These are phyloP conservation scores for Didymella arachidicola DNA, from an alignment of 2,329 filamentous ascomycete species.

Conservation along the genomic window DNA sequence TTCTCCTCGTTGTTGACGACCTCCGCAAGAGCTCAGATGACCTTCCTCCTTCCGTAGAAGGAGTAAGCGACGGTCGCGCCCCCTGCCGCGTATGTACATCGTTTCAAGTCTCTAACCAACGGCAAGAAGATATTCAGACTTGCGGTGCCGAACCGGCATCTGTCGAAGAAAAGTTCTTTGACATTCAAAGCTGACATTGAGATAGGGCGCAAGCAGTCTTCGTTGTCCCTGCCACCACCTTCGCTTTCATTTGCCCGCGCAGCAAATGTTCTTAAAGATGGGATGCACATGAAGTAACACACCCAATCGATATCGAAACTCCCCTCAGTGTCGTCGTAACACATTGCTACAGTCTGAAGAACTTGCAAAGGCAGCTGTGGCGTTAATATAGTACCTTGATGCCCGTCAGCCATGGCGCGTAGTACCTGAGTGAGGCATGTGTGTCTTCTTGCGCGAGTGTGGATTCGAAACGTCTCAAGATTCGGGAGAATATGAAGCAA, in stretches of 20 bases:
- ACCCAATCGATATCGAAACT: neutral
- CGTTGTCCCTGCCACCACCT: neutral
- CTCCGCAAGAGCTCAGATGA: neutral
- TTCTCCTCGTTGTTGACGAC: no score
- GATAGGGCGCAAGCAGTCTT: neutral
- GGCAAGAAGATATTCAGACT: neutral
- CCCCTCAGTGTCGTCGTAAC: neutral
- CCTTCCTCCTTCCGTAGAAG: neutral
- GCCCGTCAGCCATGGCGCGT: neutral
- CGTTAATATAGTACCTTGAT: neutral
- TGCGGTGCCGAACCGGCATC: neutral
- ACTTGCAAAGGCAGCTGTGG: neutral
- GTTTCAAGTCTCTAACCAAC: neutral
- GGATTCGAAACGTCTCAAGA: neutral
- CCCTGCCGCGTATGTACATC: neutral
- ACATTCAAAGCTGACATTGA: neutral
- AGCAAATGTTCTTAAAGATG: neutral
- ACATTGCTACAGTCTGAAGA: neutral
- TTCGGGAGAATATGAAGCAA: neutral
- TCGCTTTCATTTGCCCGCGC: neutral
- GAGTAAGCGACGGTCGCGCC: neutral
- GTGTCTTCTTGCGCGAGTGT: neutral
- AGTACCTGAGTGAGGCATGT: neutral
- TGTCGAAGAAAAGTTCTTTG: neutral
- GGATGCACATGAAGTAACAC: neutral